Conservation (phyloP, 768 basidiomycete genomes). For the Trametes elegans region DNA sequence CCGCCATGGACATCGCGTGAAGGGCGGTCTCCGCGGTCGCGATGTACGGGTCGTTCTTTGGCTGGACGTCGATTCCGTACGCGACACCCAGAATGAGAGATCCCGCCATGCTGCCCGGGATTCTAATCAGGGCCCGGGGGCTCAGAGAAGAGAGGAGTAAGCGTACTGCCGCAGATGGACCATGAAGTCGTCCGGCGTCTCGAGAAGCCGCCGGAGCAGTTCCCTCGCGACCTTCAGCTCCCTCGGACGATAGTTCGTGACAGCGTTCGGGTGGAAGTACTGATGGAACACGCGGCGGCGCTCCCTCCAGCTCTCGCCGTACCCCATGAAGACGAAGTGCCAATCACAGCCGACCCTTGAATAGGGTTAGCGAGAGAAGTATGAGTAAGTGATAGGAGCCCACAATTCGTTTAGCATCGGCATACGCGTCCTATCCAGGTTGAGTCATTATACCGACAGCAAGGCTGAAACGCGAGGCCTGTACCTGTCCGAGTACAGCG, state of each 20-base stretch:
- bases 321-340: conserved; percentile 40
- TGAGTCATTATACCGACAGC: background rate
- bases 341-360: conserved; percentile 43
- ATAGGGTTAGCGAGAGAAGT: background rate
- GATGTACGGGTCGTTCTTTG: conserved; percentile 44
- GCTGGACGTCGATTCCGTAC: conserved; percentile 44
- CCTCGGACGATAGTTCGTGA: conserved; percentile 31
- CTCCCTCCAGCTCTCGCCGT: conserved; percentile 42
- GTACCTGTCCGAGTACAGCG: conserved; percentile 33
- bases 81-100: conserved; percentile 41
- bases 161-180: conserved; percentile 38
- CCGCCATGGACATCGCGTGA: conserved; percentile 33
- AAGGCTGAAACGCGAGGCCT: background rate
- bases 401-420: conserved; percentile 31
- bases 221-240: conserved; percentile 32
- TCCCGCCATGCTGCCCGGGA: conserved; percentile 37
- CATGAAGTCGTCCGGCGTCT: conserved; percentile 39
- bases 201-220: conserved; percentile 33
- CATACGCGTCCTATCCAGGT: conserved; percentile 16
- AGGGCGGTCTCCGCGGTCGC: conserved; percentile 39
- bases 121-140: conserved; percentile 2
- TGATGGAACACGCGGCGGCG: conserved; percentile 41
- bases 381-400: conserved; percentile 2
- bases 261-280: conserved; percentile 39
- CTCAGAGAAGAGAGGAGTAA: background rate